phyloP scores from a whole-genome alignment of 352 stramenopile genomes.

The Phytophthora crassamura region DNA sequence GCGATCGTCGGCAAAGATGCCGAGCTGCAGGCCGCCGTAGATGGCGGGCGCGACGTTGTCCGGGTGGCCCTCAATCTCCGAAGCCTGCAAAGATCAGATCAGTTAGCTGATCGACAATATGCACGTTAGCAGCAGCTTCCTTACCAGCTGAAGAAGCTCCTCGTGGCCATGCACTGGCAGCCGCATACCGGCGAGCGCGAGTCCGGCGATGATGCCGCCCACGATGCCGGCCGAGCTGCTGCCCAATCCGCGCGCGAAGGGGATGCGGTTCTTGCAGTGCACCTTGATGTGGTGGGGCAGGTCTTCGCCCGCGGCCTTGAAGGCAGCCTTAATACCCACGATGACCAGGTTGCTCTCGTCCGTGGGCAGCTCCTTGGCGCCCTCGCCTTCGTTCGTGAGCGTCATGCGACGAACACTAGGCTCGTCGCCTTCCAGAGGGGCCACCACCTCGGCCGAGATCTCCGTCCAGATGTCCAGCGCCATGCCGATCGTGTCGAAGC shows the following conservation, averaged over 20 bases:
- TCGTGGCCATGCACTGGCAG: constrained; percentile 91
- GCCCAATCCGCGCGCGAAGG: constrained; percentile 96
- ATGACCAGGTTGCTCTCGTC: constrained; percentile 94
- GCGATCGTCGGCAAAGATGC: constrained; percentile 93
- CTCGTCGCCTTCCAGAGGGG: constrained; percentile 32
- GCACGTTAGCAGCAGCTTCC: not conserved
- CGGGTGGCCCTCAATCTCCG: constrained; percentile 98
- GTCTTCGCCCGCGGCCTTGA: constrained; percentile 94
- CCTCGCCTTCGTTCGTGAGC: constrained; percentile 98
- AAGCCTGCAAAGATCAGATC: constrained; percentile 56
- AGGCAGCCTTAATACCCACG: constrained; percentile 95
- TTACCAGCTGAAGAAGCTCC: constrained; percentile 95
- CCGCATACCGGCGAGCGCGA: constrained; percentile 96
- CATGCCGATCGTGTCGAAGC: constrained; percentile 98
- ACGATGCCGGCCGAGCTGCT: constrained; percentile 99
- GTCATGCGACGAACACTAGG: constrained; percentile 81
- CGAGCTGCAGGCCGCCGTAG: constrained; percentile 98
- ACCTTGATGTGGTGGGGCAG: constrained; percentile 95
- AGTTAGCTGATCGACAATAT: not conserved
- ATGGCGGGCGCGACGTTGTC: constrained; percentile 99
- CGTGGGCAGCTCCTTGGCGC: constrained; percentile 91
- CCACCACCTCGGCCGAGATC: constrained; percentile 94
- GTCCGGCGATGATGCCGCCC: constrained; percentile 97
- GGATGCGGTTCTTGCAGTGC: constrained; percentile 98
- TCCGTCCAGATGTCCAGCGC: constrained; percentile 99